Percentiles rank a stretch among this genome's conserved stretches.
Conservation (phyloP, 164 flowering plant genomes). For the Liriodendron chinense region DNA sequence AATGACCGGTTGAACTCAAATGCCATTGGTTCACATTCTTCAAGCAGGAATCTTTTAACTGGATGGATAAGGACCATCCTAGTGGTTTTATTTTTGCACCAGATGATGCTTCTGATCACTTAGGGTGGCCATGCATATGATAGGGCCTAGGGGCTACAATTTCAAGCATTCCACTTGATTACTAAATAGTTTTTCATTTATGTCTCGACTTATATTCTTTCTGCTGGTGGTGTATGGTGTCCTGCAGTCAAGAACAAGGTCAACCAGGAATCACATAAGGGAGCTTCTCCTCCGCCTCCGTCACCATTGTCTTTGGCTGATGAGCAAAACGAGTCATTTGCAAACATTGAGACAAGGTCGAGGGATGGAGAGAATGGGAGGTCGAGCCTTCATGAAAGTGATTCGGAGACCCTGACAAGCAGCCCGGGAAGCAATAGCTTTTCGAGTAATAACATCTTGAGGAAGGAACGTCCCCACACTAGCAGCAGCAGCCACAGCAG, state of each 20-base stretch:
- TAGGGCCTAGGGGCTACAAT: too few species aligned
- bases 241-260: conserved; percentile 41
- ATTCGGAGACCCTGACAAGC: conserved; percentile 47
- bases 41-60: too few species aligned
- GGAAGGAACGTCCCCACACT: conserved; percentile 45
- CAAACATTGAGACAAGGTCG: conserved; percentile 34
- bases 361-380: conserved; percentile 28
- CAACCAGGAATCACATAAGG: conserved; percentile 38
- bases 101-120: too few species aligned
- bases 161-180: too few species aligned
- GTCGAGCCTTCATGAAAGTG: conserved; percentile 40
- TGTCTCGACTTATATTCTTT: neutral
- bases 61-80: too few species aligned
- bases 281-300: conserved; percentile 17
- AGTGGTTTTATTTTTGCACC: too few species aligned
- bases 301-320: conserved; percentile 12
- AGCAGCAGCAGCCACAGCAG: conserved; percentile 44
- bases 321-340: conserved; percentile 18
- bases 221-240: neutral
- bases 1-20: too few species aligned
- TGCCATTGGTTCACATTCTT: too few species aligned
- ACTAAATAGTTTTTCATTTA: too few species aligned
- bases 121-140: too few species aligned
- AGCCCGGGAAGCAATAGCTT: conserved; percentile 42
- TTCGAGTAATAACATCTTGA: conserved; percentile 33